Conservation (phyloP, 306 rosid genomes). For the Cicer yamashitae region DNA sequence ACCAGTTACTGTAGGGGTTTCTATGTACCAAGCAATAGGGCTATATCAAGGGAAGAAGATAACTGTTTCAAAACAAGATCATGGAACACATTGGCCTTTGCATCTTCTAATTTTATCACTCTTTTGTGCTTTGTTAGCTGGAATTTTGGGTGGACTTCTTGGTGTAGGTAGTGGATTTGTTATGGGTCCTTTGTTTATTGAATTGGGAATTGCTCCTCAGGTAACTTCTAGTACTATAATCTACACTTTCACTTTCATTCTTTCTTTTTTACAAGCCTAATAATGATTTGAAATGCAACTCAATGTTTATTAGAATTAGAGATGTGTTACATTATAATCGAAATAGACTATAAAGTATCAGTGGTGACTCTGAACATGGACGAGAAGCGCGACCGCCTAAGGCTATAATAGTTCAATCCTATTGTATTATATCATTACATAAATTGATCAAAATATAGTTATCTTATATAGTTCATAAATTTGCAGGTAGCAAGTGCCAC, state of each 20-base stretch:
- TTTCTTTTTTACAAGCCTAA: too few species aligned
- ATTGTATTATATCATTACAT: background rate
- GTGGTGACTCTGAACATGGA: too few species aligned
- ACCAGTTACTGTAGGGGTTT: slow-evolving; percentile 71
- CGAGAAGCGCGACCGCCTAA: too few species aligned
- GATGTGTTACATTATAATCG: too few species aligned
- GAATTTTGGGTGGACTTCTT: slow-evolving; percentile 80
- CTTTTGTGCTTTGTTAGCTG: slow-evolving; percentile 62
- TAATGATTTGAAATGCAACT: too few species aligned
- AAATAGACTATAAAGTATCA: too few species aligned
- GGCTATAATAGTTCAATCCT: too few species aligned
- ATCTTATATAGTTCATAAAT: background rate
- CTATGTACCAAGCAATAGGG: slow-evolving; percentile 63
- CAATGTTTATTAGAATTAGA: too few species aligned
- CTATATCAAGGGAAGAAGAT: slow-evolving; percentile 60
- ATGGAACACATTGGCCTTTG: slow-evolving; percentile 53
- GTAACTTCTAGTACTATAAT: slow-evolving; percentile 43
- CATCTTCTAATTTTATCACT: slow-evolving; percentile 60
- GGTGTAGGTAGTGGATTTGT: slow-evolving; percentile 87
- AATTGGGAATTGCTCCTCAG: slow-evolving; percentile 79
- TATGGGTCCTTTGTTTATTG: slow-evolving; percentile 87
- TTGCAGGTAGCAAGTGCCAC: slow-evolving; percentile 85
- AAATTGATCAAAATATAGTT: slow-evolving; percentile 17
- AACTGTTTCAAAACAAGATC: slow-evolving; percentile 57
- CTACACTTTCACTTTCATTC: background rate